A percentile compares a stretch with the other conserved stretches of the same genome.
These are phyloP conservation scores for Hypomontagnella monticulosa DNA, from an alignment of 495 filamentous ascomycete genomes.

Conservation along the genomic window DNA sequence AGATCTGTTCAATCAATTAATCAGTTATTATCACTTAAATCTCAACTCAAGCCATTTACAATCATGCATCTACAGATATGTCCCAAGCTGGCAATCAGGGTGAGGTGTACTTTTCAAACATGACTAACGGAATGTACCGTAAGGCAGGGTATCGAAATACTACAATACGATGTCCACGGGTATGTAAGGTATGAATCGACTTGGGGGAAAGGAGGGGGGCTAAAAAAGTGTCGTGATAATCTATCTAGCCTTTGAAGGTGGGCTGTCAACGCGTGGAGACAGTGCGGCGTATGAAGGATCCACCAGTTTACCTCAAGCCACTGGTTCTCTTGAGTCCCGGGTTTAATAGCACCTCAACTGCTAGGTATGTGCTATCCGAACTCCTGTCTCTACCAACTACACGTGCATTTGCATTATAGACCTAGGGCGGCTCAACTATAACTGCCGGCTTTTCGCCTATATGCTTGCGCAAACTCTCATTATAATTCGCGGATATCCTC, in stretches of 20 bases:
- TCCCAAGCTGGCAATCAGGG: neutral
- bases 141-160: neutral
- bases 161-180: neutral
- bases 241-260: conserved; percentile 7
- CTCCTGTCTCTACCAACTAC: no score
- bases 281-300: neutral
- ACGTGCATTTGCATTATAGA: no score
- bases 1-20: neutral
- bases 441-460: no score
- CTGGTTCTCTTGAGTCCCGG: no score
- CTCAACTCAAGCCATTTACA: no score
- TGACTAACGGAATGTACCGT: conserved; percentile 11
- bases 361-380: no score
- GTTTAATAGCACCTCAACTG: no score
- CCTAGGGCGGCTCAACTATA: no score
- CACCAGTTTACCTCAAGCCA: no score
- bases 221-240: conserved; percentile 11
- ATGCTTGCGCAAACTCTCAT: no score
- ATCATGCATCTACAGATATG: conserved; percentile 1
- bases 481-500: no score
- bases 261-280: conserved; percentile 22
- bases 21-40: neutral
- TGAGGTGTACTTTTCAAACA: conserved; percentile 12
- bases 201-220: conserved; percentile 5
- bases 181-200: conserved; percentile 9